Base-by-base conservation (phyloP, 768 basidiomycete genomes). In the Lepiota venenata region DNA sequence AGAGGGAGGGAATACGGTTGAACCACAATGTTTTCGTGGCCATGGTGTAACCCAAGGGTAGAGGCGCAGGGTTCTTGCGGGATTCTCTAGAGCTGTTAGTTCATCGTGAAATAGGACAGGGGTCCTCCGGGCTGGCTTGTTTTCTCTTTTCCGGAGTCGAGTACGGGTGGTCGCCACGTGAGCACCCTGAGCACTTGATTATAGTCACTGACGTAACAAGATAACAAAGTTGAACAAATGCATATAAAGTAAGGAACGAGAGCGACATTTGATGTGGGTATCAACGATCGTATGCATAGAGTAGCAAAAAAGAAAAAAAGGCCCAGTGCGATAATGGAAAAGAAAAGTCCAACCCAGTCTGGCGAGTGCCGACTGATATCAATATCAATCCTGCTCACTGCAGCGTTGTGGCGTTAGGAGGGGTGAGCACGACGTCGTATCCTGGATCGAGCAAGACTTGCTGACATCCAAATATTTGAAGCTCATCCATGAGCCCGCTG, bases 1-100 rank as follows among this genome's bases (percentile, higher is more conserved):
- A 61, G 47, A 72, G 62, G 50, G 61, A 35, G 37, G 67, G 63
- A 56, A 63, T 43, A 32, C 37, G 56, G 57, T 60, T 60, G 39
- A 63, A 32, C 64, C 63, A 63, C 47, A 47, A 44, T 18, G 38
- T 46, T 39, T 32, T 55, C 18, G 41, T 38, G 43, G 44, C 18
- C 22, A 47, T 50, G n/a, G 45, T 52, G 41, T 47, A 25, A 32
- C 47, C 35, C 32, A 14, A 25, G 25, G 25, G 25, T 25, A 25
- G 25, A 11, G 15, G 16, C 29, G 14, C 29, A 47, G 16, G 12
- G 16, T 35, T 25, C 14, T 18, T 47, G 21, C 16, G 18, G 4
- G 46, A 11, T n/a, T 12, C 21, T 5, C 22, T 2, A 12, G 21
- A 45, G 15, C 27, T 47, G 39, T 45, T 21, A 21, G 18, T 16